phyloP scores from a whole-genome alignment of 2,329 filamentous ascomycete species.

The Sporothrix schenckii region DNA sequence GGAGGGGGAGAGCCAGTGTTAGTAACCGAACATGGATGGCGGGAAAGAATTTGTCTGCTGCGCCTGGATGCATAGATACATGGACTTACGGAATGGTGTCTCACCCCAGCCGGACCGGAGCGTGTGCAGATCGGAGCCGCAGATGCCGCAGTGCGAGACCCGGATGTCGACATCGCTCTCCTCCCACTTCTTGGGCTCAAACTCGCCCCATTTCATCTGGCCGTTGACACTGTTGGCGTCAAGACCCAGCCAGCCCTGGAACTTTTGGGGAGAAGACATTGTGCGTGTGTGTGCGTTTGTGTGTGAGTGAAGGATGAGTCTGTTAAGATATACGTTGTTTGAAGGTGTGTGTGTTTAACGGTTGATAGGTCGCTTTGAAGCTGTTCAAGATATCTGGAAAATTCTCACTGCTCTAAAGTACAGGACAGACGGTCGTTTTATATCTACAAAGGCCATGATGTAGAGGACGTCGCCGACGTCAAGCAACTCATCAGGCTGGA shows the following conservation, averaged over 20 bases:
- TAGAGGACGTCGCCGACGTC: not conserved
- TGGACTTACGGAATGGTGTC: slow-evolving; percentile 31
- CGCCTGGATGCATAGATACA: not conserved
- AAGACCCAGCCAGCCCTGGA: slow-evolving; percentile 57
- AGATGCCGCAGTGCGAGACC: slow-evolving; percentile 68
- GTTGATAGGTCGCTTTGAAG: not conserved
- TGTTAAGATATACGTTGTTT: too few relatives aligned
- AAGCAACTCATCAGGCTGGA: not conserved
- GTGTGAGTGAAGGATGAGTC: not conserved
- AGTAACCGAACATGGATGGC: too few relatives aligned
- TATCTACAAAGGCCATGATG: slow-evolving; percentile 16
- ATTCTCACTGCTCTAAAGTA: not conserved
- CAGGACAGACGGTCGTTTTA: not conserved
- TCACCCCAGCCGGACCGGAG: slow-evolving; percentile 57
- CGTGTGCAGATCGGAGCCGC: slow-evolving; percentile 63
- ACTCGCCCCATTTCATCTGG: slow-evolving; percentile 60
- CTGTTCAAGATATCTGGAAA: not conserved
- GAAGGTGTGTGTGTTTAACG: not conserved
- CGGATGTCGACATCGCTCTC: slow-evolving; percentile 68
- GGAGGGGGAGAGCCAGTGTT: too few relatives aligned
- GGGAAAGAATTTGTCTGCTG: too few relatives aligned
- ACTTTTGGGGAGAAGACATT: slow-evolving; percentile 44
- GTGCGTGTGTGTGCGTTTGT: not conserved
- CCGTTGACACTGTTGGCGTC: slow-evolving; percentile 49
- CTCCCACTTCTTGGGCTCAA: slow-evolving; percentile 66